Base-by-base conservation (phyloP, 176 grass and related monocot species). In the Eremochloa ophiuroides region DNA sequence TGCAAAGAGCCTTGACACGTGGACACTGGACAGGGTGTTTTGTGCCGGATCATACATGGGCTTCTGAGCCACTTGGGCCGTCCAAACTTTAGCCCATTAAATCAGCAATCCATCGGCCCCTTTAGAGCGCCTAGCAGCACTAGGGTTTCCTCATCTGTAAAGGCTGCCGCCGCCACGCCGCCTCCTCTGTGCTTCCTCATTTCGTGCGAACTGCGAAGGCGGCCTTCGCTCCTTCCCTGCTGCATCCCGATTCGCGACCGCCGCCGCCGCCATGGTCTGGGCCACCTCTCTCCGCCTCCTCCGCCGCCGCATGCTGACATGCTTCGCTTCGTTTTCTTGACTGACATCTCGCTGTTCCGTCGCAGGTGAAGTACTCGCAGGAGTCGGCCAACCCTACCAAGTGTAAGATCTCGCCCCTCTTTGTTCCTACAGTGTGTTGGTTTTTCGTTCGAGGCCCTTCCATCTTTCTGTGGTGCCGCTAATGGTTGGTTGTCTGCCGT, bases 361-460 rank as follows among this genome's bases (percentile, higher is more conserved):
- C 50, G 68, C 83, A 92, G 83, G 91, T 91, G 85, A 94, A 94
- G 83, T 94, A 94, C 85, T 91, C 88, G 79, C 82, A 70, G 71
- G 92, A 94, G 53, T 80, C 88, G 66, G 22, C 73, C n/a, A 94
- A 94, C 79, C 83, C 86, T 10, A 94, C 92, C 75, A 91, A 91
- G 75, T 88, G 91, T 94, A 88, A 88, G 88, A 83, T 85, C 43
- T 83, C 51, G 2, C 13, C 0, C 28, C 37, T 14, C 17, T 30
- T 44, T 25, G 17, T 35, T 42, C 4, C 41, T 28, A 15, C 38
- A 25, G 22, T 58, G 18, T 6, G 37, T 38, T 38, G 37, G 6
- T 38, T 6, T 7, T 38, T 4, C 37, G 6, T 38, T 38, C 37
- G 37, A 38, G 37, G 37, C 6, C 37, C 37, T 38, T 38, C 37